These are phyloP conservation scores for Geotrichum klebahnii DNA, from an alignment of 1,139 yeast species.

Conservation along the genomic window DNA sequence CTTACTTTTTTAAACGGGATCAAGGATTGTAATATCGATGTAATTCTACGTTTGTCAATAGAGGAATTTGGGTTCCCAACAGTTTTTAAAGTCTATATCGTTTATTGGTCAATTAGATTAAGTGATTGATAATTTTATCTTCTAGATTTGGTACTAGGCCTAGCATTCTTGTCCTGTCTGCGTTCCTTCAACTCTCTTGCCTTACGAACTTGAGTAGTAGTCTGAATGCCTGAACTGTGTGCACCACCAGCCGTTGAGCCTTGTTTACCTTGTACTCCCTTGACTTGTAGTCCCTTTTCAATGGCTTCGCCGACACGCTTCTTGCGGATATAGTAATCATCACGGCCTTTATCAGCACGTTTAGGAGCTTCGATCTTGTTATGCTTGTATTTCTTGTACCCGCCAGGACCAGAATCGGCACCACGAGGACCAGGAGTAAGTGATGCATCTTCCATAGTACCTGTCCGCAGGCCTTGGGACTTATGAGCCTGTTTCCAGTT, in stretches of 20 bases:
- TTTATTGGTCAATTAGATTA: too few species aligned
- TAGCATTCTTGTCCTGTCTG: conserved; percentile 77
- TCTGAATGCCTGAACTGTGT: conserved; percentile 55
- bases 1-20: too few species aligned
- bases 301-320: conserved; percentile 77
- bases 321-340: conserved; percentile 79
- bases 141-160: conserved; percentile 57
- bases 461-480: conserved; percentile 48
- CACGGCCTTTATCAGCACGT: conserved; percentile 82
- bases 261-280: conserved; percentile 46
- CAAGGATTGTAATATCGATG: too few species aligned
- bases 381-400: conserved; percentile 57
- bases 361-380: conserved; percentile 75
- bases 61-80: too few species aligned
- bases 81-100: too few species aligned
- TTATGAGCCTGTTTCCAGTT: conserved; percentile 81
- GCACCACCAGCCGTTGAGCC: conserved; percentile 26
- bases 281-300: conserved; percentile 68
- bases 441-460: conserved; percentile 46
- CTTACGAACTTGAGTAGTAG: conserved; percentile 75
- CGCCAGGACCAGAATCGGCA: conserved; percentile 32
- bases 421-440: conserved; percentile 27
- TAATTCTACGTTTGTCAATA: too few species aligned
- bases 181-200: conserved; percentile 65
- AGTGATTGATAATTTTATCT: too few species aligned